Evolutionary conservation across 148 eudicot genomes (phyloP), one percentile per base, ranked within the genome.

Genomic region (Persicaria tinctoria): DNA sequence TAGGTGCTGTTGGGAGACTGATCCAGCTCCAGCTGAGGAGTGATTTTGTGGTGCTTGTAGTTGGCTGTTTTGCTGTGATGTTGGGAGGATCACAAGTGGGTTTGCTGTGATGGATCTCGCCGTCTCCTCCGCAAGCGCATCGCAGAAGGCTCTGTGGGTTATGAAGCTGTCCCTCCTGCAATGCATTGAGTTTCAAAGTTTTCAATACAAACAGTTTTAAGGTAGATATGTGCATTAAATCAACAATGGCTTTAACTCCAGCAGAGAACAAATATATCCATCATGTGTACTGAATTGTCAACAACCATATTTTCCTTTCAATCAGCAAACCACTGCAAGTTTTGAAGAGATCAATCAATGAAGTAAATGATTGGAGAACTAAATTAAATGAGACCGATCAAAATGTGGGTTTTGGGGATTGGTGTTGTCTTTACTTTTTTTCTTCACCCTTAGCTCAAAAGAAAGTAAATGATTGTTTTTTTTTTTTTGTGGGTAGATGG

Each of bases 91-190:
- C 83, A 46, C 87, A 84, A 87, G 18, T 83, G 87, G 27, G 86
- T 84, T 74, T 76, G 76, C 9, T 78, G 74, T 8, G 75, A 73
- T 38, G 66, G 82, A 10, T 73, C 85, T 86, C 78, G 81, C 75
- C 73, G 83, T 82, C 77, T 91, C 97, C 79, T 85, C 87, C 74
- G 97, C 85, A 81, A 91, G 80, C 41, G 91, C 97, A 82, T 89
- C 93, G 79, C 97, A 89, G 69, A 89, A 89, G 17, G 93, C 97
- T 80, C 97, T 89, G 83, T 91, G 97, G 46, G 97, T 89, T 63
- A 91, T 85, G 88, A 89, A 91, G 57, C 93, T 91, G 86, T 91
- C 97, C 84, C 93, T 84, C 91, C 97, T 91, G 88, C 79, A 66
- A 41, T 50, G 53, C 14, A 50, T 10, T 12, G 12, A 12, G 53